Percentiles rank a stretch among this genome's conserved stretches.
Conservation (phyloP, 169 alveolate species). For the Amoebophrya sp. region DNA sequence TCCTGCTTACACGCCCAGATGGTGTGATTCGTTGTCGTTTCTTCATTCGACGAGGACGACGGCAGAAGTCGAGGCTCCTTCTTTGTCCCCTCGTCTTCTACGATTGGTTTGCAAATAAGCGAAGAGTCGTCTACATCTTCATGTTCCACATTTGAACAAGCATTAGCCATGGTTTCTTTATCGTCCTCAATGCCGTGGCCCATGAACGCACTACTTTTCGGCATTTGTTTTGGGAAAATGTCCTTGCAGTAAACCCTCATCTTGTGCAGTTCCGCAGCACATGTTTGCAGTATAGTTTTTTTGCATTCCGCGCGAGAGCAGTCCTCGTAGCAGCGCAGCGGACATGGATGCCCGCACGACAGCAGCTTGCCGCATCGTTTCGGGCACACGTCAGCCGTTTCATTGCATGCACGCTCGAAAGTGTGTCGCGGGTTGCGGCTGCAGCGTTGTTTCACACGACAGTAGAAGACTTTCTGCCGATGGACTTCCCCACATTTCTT, state of each 20-base stretch:
- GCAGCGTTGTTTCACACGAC: neutral
- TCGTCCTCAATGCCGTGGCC: no score
- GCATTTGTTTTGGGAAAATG: neutral
- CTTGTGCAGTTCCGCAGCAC: neutral
- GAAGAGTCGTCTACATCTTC: no score
- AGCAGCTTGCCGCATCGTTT: neutral
- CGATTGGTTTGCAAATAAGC: no score
- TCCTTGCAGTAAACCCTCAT: neutral
- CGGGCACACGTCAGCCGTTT: neutral
- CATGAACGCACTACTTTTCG: no score
- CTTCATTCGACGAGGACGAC: neutral
- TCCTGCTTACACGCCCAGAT: neutral
- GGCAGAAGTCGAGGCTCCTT: no score
- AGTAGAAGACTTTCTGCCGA: no score
- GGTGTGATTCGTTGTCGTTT: neutral
- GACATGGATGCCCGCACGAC: constrained; percentile 20
- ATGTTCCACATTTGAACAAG: no score
- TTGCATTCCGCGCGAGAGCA: neutral
- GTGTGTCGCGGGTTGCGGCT: neutral
- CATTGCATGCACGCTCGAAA: neutral
- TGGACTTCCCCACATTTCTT: neutral
- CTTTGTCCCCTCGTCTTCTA: no score
- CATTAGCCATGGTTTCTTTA: no score
- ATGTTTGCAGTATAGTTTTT: neutral
- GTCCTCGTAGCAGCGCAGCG: neutral